phyloP scores from a whole-genome alignment of 2,329 filamentous ascomycete species.

The Calonectria hawksworthii region DNA sequence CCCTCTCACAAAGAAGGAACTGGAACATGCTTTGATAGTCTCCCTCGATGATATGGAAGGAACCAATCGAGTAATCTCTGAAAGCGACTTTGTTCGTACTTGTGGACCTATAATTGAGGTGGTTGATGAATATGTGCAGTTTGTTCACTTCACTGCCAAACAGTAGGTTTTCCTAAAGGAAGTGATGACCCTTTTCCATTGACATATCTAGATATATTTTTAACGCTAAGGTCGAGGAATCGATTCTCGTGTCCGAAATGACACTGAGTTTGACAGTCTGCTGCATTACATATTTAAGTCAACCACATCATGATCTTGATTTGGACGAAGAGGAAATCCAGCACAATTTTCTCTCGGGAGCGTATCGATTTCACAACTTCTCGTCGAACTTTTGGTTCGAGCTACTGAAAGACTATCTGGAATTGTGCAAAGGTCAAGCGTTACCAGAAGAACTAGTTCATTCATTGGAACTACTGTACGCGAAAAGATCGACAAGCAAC shows the following conservation, averaged over 20 bases:
- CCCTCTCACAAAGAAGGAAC: slow-evolving; percentile 13
- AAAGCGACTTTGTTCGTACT: neutral
- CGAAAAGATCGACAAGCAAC: neutral
- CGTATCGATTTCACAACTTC: slow-evolving; percentile 7
- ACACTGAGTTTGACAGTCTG: neutral
- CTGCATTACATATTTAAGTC: slow-evolving; percentile 2
- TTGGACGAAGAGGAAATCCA: neutral
- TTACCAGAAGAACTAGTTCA: neutral
- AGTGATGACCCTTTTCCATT: no score
- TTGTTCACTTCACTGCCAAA: slow-evolving; percentile 32
- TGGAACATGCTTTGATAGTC: slow-evolving; percentile 21
- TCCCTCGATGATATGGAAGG: neutral
- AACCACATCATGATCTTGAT: neutral
- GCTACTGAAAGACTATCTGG: neutral
- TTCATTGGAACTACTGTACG: neutral
- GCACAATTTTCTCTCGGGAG: neutral
- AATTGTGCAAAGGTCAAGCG: neutral
- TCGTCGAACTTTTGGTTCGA: neutral
- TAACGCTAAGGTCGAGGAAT: neutral
- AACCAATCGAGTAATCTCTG: neutral
- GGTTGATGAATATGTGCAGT: slow-evolving; percentile 17
- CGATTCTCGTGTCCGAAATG: neutral
- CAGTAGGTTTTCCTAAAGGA: neutral
- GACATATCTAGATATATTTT: slow-evolving; percentile 7
- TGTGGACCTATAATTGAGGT: slow-evolving; percentile 32